Base-by-base conservation (phyloP, 1,284 basidiomycete species). In the Apiotrichum gracile region DNA sequence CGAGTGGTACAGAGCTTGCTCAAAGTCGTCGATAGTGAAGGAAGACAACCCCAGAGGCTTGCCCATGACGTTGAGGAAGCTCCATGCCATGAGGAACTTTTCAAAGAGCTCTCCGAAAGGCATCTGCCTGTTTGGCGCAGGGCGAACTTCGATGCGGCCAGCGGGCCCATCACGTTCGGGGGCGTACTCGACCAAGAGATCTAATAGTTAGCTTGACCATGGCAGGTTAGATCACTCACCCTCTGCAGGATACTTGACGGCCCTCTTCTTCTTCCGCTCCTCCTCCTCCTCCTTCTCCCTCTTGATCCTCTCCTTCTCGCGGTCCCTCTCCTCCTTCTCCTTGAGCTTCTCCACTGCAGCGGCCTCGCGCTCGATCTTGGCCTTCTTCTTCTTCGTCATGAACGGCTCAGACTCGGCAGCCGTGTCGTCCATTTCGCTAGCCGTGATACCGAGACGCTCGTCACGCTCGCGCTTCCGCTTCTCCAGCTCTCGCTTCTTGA, bases 11-110 rank as follows among this genome's bases (percentile, higher is more conserved):
- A 98, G 78, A 0, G 91, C 86, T 56, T 85, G 82, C 68, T 94
- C 91, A 68, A 88, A 91, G 64, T 97, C 96, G 71, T 98, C 96
- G 64, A 97, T 79, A 0, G 91, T 87, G 70, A 97, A 91, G 12
- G 85, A 78, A n/a, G 93, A 94, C 12, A 98, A 76, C 58, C 86
- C 84, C 16, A 98, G 79, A 3, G 92, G 85, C 80, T 88, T 85
- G 89, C 91, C 90, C 74, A 91, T 91, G 51, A 91, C 85, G 54
- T 88, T 85, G 61, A 97, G 76, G 73, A 96, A 96, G 72, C 88
- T 91, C 90, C 92, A 98, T 19, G 83, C 78, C 81, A 87, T 85
- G 42, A 97, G 75, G 73, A 97, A 90, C 19, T 81, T 78, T 69
- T 96, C 92, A 61, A 96, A 93, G 8, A 82, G 78, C 10, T 82